Percentiles rank a stretch among this genome's conserved stretches.
These are phyloP conservation scores for Torulaspora delbrueckii DNA, from an alignment of 805 yeast species.

Conservation along the genomic window DNA sequence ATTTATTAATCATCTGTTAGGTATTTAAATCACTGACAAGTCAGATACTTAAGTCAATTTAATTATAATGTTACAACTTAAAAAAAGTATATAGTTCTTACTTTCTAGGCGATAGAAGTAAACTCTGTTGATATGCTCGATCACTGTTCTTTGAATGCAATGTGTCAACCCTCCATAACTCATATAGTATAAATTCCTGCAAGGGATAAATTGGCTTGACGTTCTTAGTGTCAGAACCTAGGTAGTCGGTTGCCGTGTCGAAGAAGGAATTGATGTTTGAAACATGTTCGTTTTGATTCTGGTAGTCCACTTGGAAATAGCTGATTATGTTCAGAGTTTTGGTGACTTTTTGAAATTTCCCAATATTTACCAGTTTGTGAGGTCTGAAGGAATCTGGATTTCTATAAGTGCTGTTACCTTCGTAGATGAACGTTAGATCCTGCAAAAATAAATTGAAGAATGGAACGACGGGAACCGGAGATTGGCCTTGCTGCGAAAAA, in stretches of 20 bases:
- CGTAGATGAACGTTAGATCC: conserved; percentile 75
- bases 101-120: conserved; percentile 38
- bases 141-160: conserved; percentile 57
- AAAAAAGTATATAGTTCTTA: not conserved
- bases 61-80: conserved; percentile 2
- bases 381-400: conserved; percentile 48
- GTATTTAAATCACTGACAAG: not conserved
- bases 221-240: conserved; percentile 27
- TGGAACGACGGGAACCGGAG: conserved; percentile 62
- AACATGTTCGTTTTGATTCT: conserved; percentile 14
- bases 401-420: conserved; percentile 70
- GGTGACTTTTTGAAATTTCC: conserved; percentile 64
- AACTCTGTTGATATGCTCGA: conserved; percentile 69
- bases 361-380: conserved; percentile 59
- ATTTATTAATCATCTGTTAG: conserved; percentile 4
- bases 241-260: conserved; percentile 20
- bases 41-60: not conserved
- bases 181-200: conserved; percentile 55
- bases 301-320: conserved; percentile 60
- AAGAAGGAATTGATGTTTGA: conserved; percentile 28
- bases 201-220: conserved; percentile 35
- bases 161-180: conserved; percentile 65
- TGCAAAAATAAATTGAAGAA: conserved; percentile 69
- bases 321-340: conserved; percentile 63
- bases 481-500: conserved; percentile 16